phyloP scores from a whole-genome alignment of 75 land plant species.

The Adiantum capillusveneris region DNA sequence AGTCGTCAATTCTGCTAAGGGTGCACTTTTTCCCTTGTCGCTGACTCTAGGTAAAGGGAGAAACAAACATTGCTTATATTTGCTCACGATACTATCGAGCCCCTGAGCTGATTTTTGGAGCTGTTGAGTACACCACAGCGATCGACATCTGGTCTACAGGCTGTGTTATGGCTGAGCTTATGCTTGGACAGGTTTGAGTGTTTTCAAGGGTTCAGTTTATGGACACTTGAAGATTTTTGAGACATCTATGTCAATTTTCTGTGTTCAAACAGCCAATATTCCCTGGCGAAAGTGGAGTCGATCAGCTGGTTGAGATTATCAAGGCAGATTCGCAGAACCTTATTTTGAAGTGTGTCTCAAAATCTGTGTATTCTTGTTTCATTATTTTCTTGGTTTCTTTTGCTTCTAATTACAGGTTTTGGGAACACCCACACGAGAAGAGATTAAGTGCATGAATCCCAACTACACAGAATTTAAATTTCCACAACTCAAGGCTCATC shows the following conservation, averaged over 20 bases:
- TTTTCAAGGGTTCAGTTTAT: background rate
- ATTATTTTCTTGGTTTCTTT: background rate
- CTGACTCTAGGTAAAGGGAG: slow-evolving; percentile 53
- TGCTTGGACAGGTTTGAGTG: slow-evolving; percentile 63
- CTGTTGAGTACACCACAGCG: slow-evolving; percentile 76
- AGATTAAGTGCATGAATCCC: slow-evolving; percentile 88
- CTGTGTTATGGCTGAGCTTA: slow-evolving; percentile 73
- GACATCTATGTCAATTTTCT: background rate
- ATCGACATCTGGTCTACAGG: slow-evolving; percentile 80
- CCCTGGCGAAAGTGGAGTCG: slow-evolving; percentile 84
- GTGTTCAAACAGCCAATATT: slow-evolving; percentile 54
- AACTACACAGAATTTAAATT: slow-evolving; percentile 78
- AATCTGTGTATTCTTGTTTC: no score
- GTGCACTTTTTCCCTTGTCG: background rate
- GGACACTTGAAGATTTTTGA: slow-evolving; percentile 1
- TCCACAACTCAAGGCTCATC: slow-evolving; percentile 80
- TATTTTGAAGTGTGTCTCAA: background rate
- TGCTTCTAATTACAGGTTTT: slow-evolving; percentile 42
- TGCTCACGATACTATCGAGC: slow-evolving; percentile 85
- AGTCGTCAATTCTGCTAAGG: background rate
- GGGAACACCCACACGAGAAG: slow-evolving; percentile 84
- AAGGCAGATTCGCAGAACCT: slow-evolving; percentile 28
- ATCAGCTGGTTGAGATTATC: slow-evolving; percentile 81
- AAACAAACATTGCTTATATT: slow-evolving; percentile 71
- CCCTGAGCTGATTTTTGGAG: slow-evolving; percentile 80